A percentile compares a stretch with the other conserved stretches of the same genome.
Evolutionary conservation across 208 protist genomes (phyloP).

Genomic region (Leishmania major): DNA sequence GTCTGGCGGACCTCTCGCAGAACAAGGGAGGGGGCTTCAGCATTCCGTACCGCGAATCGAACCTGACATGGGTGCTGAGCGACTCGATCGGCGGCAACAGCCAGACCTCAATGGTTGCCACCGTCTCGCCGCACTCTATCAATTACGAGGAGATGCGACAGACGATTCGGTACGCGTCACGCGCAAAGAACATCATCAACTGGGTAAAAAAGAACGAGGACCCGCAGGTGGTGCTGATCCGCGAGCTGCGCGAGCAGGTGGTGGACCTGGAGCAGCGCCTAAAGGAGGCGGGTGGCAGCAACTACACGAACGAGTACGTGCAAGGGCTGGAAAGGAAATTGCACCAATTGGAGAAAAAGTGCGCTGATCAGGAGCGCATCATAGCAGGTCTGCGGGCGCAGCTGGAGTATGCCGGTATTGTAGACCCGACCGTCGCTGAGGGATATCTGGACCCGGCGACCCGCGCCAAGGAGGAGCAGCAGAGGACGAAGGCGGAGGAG

Average conservation of each 20-base stretch:
- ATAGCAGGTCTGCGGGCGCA: conserved; percentile 53
- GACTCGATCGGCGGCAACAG: conserved; percentile 92
- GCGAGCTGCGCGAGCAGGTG: conserved; percentile 54
- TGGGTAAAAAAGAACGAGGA: conserved; percentile 92
- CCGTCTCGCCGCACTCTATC: conserved; percentile 85
- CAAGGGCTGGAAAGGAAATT: conserved; percentile 42
- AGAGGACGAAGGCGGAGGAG: conserved; percentile 33
- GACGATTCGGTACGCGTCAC: conserved; percentile 93
- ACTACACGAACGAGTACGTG: conserved; percentile 78
- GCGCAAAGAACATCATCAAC: conserved; percentile 94
- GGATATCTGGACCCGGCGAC: conserved; percentile 25
- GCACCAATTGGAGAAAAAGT: conserved; percentile 51
- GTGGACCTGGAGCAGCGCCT: conserved; percentile 62
- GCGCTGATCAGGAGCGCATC: conserved; percentile 54
- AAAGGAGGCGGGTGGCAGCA: conserved; percentile 54
- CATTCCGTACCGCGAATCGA: conserved; percentile 72
- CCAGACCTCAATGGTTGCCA: conserved; percentile 96
- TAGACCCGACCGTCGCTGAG: conserved; percentile 39
- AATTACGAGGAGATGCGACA: conserved; percentile 94
- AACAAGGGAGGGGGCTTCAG: conserved; percentile 37
- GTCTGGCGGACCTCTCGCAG: conserved; percentile 77
- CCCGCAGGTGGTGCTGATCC: conserved; percentile 74
- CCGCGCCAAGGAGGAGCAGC: conserved; percentile 19
- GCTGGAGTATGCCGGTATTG: conserved; percentile 49
- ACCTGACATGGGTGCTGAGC: conserved; percentile 89